These are phyloP conservation scores for Candida bentonensis DNA, from an alignment of 805 yeast species.

Conservation along the genomic window DNA sequence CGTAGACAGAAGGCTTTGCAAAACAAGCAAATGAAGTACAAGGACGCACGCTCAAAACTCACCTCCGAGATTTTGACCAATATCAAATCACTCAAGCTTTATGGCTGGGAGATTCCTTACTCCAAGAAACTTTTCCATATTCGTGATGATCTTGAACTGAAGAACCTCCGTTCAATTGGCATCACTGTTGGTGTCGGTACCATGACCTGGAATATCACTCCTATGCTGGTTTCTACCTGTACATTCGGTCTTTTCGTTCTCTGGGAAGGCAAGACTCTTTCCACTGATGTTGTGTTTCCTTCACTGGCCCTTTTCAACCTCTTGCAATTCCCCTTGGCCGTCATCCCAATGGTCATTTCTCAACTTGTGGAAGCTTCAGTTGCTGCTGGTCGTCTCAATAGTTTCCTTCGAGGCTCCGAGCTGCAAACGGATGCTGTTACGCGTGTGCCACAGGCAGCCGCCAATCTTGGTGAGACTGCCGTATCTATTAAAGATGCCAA, in stretches of 20 bases:
- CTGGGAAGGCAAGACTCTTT: constrained; percentile 48
- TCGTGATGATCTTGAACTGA: constrained; percentile 77
- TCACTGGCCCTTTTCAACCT: constrained; percentile 52
- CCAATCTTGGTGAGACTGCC: constrained; percentile 50
- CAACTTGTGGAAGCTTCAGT: constrained; percentile 73
- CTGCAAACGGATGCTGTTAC: constrained; percentile 68
- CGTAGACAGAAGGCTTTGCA: constrained; percentile 49
- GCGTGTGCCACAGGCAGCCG: constrained; percentile 39
- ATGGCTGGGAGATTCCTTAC: constrained; percentile 92
- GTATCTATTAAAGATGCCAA: constrained; percentile 24
- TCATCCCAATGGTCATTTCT: constrained; percentile 82
- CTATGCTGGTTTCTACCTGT: constrained; percentile 76
- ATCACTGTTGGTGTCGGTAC: constrained; percentile 75
- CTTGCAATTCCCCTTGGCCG: constrained; percentile 81
- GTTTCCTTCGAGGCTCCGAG: constrained; percentile 58
- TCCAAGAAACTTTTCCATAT: constrained; percentile 58
- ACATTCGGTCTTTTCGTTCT: constrained; percentile 74
- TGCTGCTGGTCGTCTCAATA: constrained; percentile 42
- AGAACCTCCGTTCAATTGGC: constrained; percentile 58
- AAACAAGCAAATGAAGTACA: constrained; percentile 69
- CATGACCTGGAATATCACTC: constrained; percentile 78
- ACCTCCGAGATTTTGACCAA: constrained; percentile 77
- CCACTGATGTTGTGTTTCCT: constrained; percentile 77
- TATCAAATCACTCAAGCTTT: constrained; percentile 80
- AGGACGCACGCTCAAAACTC: constrained; percentile 83